Evolutionary conservation across 257 asterid species (phyloP).

Genomic region (Leonotis leonurus): DNA sequence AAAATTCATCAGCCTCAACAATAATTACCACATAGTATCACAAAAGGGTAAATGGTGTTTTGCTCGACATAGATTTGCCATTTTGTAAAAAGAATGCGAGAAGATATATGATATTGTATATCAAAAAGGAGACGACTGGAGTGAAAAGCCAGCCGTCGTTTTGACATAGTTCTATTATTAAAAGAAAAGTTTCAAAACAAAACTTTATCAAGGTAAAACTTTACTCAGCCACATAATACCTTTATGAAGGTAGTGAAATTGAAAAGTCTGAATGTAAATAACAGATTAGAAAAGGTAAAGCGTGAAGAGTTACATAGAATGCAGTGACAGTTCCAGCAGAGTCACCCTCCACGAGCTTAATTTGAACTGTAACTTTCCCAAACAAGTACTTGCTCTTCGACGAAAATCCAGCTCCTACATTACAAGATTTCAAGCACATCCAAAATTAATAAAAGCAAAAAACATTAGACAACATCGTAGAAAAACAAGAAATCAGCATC

Average conservation of each 20-base stretch:
- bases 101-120: too few species aligned
- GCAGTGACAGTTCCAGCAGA: slow-evolving; percentile 99
- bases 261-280: background rate
- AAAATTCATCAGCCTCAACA: background rate
- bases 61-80: too few species aligned
- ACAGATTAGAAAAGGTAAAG: background rate
- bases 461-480: background rate
- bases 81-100: too few species aligned
- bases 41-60: too few species aligned
- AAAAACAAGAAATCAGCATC: too few species aligned
- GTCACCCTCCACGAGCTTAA: slow-evolving; percentile 88
- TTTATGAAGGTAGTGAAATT: too few species aligned
- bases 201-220: too few species aligned
- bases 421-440: background rate
- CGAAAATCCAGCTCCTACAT: slow-evolving; percentile 78
- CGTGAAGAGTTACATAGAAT: slow-evolving; percentile 44
- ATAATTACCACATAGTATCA: background rate
- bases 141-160: too few species aligned
- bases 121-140: too few species aligned
- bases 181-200: too few species aligned
- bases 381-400: slow-evolving; percentile 82
- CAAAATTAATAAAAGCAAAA: background rate
- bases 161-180: too few species aligned
- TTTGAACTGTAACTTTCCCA: slow-evolving; percentile 75
- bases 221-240: too few species aligned